These are phyloP conservation scores for Saccharomycopsis sp. DNA, from an alignment of 805 yeast genomes.

Conservation along the genomic window DNA sequence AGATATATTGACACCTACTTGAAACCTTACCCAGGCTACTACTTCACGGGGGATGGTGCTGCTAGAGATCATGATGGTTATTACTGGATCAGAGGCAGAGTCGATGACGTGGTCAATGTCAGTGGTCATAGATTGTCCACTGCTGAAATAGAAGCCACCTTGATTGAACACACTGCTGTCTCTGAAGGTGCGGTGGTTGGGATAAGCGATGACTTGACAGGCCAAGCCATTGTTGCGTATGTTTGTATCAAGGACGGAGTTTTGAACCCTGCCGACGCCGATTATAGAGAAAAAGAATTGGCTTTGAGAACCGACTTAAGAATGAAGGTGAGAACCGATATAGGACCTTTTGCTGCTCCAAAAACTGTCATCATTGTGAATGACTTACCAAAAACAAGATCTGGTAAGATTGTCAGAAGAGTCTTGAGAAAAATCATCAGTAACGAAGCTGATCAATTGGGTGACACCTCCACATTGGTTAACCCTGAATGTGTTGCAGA, in stretches of 20 bases:
- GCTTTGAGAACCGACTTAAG: constrained; percentile 61
- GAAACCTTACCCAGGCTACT: constrained; percentile 85
- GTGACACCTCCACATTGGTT: constrained; percentile 83
- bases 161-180: constrained; percentile 68
- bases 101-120: constrained; percentile 96
- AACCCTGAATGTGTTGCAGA: constrained; percentile 79
- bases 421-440: constrained; percentile 86
- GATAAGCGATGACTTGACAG: constrained; percentile 87
- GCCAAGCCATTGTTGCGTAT: constrained; percentile 95
- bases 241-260: constrained; percentile 64
- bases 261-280: constrained; percentile 26
- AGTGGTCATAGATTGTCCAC: constrained; percentile 98
- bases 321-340: constrained; percentile 82
- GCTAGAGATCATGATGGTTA: constrained; percentile 95
- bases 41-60: constrained; percentile 98
- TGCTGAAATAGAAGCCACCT: constrained; percentile 92
- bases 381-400: constrained; percentile 96
- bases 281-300: constrained; percentile 25
- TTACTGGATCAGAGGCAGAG: constrained; percentile 97
- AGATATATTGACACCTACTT: constrained; percentile 88
- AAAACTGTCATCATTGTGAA: constrained; percentile 67
- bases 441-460: constrained; percentile 87
- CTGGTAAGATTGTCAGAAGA: constrained; percentile 98
- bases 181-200: constrained; percentile 98
- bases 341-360: constrained; percentile 89